Conservation (phyloP, 2,329 filamentous ascomycete genomes). For the Alternaria sp. region DNA sequence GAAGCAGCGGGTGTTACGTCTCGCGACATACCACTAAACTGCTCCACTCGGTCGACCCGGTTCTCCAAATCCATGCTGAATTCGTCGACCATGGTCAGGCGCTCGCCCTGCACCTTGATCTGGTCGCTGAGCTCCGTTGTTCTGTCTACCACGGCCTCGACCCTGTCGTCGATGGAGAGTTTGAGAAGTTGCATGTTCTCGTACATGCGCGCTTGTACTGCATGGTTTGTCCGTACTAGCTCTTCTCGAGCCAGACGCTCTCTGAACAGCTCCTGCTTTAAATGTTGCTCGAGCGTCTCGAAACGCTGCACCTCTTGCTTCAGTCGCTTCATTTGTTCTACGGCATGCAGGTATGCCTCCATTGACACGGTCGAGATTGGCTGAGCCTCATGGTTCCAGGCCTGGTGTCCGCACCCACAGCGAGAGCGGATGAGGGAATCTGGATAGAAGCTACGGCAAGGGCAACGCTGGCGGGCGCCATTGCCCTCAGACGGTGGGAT, state of each 20-base stretch:
- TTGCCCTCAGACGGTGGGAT: slow-evolving; percentile 35
- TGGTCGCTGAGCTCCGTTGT: slow-evolving; percentile 49
- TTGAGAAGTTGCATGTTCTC: slow-evolving; percentile 51
- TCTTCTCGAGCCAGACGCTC: slow-evolving; percentile 47
- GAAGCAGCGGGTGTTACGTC: slow-evolving; percentile 41
- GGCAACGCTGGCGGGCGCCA: slow-evolving; percentile 50
- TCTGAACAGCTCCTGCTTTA: slow-evolving; percentile 49
- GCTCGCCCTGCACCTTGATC: slow-evolving; percentile 48
- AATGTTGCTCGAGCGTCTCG: slow-evolving; percentile 45
- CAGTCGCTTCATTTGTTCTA: slow-evolving; percentile 49
- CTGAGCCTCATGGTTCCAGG: slow-evolving; percentile 55
- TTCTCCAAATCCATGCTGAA: slow-evolving; percentile 52
- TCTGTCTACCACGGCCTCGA: slow-evolving; percentile 52
- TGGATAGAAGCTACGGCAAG: slow-evolving; percentile 56
- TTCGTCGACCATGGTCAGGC: slow-evolving; percentile 50
- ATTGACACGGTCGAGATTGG: slow-evolving; percentile 45
- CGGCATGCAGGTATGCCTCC: slow-evolving; percentile 46
- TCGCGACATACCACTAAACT: slow-evolving; percentile 32
- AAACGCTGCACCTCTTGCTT: slow-evolving; percentile 45
- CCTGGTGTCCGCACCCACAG: slow-evolving; percentile 58
- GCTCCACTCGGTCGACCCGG: slow-evolving; percentile 48
- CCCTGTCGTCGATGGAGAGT: slow-evolving; percentile 51
- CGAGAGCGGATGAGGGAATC: slow-evolving; percentile 49
- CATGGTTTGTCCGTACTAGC: slow-evolving; percentile 43
- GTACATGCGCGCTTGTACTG: slow-evolving; percentile 48